These are phyloP conservation scores for Fistulinella cinereoalba DNA, from an alignment of 1,284 basidiomycete genomes.

Conservation along the genomic window DNA sequence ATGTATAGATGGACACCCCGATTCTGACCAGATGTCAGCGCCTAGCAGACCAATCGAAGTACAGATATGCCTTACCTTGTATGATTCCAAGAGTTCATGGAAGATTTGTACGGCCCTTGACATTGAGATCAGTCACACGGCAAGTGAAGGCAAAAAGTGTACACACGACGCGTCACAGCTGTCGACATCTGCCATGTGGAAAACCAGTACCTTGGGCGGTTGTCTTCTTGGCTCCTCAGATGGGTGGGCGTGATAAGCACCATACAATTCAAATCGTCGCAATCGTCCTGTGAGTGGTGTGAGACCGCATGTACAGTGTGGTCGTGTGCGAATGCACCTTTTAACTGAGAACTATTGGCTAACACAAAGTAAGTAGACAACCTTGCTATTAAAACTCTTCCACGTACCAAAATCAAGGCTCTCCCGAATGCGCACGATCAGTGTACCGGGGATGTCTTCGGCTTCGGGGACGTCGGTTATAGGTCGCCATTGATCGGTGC, in stretches of 20 bases:
- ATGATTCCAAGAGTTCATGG: conserved; percentile 75
- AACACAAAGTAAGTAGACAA: conserved; percentile 5
- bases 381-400: neutral
- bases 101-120: conserved; percentile 82
- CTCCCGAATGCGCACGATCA: conserved; percentile 71
- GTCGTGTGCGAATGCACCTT: conserved; percentile 37
- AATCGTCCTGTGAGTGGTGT: conserved; percentile 57
- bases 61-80: conserved; percentile 45
- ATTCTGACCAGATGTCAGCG: conserved; percentile 37
- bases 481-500: conserved; percentile 65
- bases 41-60: neutral
- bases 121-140: conserved; percentile 4
- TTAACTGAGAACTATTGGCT: conserved; percentile 91
- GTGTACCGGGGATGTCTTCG: conserved; percentile 64
- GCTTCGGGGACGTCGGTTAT: conserved; percentile 61
- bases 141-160: neutral
- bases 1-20: conserved; percentile 77
- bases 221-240: conserved; percentile 79
- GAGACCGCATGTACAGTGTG: neutral
- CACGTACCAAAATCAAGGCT: conserved; percentile 63
- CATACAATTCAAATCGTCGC: conserved; percentile 79
- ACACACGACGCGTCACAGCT: conserved; percentile 81
- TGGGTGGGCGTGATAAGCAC: conserved; percentile 73
- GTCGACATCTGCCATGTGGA: conserved; percentile 88
- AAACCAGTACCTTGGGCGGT: conserved; percentile 76